Evolutionary conservation across 2,329 filamentous ascomycete genomes (phyloP), one percentile per base, ranked within the genome.

Genomic region (Cladosporium sp.): DNA sequence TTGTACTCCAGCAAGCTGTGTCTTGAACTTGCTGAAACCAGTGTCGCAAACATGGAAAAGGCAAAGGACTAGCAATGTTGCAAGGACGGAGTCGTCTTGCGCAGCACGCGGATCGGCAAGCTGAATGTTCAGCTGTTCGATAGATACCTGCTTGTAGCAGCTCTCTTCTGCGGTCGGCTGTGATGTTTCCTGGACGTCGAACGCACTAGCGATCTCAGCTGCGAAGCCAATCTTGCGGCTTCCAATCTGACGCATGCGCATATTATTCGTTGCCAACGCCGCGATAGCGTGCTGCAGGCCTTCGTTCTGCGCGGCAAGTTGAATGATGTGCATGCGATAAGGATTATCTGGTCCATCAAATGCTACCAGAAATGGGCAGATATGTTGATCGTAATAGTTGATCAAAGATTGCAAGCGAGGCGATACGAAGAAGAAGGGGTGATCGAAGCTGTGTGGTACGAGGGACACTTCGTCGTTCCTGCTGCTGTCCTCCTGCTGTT

Each of bases 21-120:
- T 94, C 64, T 91, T 90, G 74, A 97, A 97, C 67, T 93, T 93
- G 19, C 90, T 91, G 64, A 97, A 87, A 3, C 93, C 93, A 1
- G 90, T 94, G 73, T 97, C 92, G 61, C 91, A 94, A 75, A 96
- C 91, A 64, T 95, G 89, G 71, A 96, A 96, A 60, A 97, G 86
- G 70, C 91, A 96, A 3, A 97, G 80, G 8, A 97, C 83, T 37
- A 97, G 81, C 35, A 97, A 84, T 3, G 91, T 96, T 2, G 91
- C 92, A 28, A 97, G 79, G 4, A 94, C 89, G 0, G 90, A 92
- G 71, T 97, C 93, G 65, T 94, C 87, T 55, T 87, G 86, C 4
- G 91, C 88, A 65, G 85, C 86, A 20, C 80, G 77, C 0, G 87
- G 83, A 71, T 96, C 87, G 56, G 90, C 88, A 54, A 97, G 80